Evolutionary conservation across 192 early-diverging fungal species (phyloP), one percentile per base, ranked within the genome.

Genomic region (Oehlia diaphana): DNA sequence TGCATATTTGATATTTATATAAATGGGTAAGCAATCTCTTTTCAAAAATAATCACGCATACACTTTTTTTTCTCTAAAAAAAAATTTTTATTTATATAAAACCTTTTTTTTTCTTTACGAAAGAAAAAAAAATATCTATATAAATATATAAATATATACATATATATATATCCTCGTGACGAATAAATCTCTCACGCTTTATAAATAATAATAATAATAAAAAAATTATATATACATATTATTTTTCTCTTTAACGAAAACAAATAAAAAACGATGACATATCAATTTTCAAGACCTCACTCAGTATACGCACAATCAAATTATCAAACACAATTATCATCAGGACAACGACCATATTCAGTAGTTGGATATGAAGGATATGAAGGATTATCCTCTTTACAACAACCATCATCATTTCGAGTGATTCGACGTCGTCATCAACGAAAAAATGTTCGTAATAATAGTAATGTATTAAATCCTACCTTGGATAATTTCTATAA

Each of bases 401-500:
- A 58, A 16, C 53, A 14, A 19, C 31, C 28, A 58, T 14, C 47
- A 73, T 73, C 72, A 21, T 70, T 70, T 44, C 33, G 37, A 70
- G 68, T 70, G 13, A 37, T 70, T 39, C 68, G 68, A 39, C 70
- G 70, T 42, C 47, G 70, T 50, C 39, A 50, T 53, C 70, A 72
- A 28, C 70, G 70, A 50, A 72, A 31, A 53, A 9, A 42, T 26
- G 9, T 12, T 28, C 39, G 47, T 13, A 23, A n/a, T 16, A 44
- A 39, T n/a, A 23, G 23, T 31, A 23, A 65, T 8, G 39, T 72
- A 14, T 72, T 72, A 72, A 72, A 72, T 26, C 70, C 44, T 12
- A 72, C 70, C 3, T 9, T 72, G 9, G 70, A 72, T 50, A 72
- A 72, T 28, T 72, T 72, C 23, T 72, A 72, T 49, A 72, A 72